Conservation (phyloP, 768 basidiomycete species). For the Boletus rubescentipes region DNA sequence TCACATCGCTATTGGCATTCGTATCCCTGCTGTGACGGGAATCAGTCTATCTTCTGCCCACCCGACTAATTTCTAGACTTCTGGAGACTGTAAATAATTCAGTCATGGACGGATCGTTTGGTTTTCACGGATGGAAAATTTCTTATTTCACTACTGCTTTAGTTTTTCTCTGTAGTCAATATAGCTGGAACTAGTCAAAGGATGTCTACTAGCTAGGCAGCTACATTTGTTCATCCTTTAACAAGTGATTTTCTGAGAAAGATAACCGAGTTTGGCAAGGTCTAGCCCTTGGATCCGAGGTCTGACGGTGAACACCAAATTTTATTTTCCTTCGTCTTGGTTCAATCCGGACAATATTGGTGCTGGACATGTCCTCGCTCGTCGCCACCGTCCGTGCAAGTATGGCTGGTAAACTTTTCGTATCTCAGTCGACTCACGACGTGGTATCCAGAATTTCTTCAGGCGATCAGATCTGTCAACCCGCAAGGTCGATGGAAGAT, state of each 20-base stretch:
- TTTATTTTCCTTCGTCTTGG: background rate
- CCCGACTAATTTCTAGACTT: conserved; percentile 24
- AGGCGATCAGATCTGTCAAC: conserved; percentile 82
- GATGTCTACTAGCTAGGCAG: too few relatives aligned
- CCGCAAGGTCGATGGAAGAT: conserved; percentile 95
- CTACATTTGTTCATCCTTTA: too few relatives aligned
- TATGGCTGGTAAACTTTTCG: conserved; percentile 27
- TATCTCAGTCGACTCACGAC: background rate
- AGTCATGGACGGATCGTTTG: conserved; percentile 13
- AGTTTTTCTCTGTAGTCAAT: conserved; percentile 12
- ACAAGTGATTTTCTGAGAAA: too few relatives aligned
- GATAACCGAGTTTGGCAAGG: conserved; percentile 15
- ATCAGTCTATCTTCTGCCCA: conserved; percentile 7
- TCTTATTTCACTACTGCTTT: conserved; percentile 1
- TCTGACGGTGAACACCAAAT: background rate
- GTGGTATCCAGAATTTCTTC: conserved; percentile 67
- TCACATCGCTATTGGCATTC: conserved; percentile 12
- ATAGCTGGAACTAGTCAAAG: background rate
- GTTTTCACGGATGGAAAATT: conserved; percentile 10
- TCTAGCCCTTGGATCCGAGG: background rate
- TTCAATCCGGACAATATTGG: background rate
- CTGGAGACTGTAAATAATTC: conserved; percentile 21
- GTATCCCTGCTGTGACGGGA: conserved; percentile 17
- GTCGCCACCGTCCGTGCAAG: conserved; percentile 46
- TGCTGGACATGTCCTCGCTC: conserved; percentile 42